These are phyloP conservation scores for Ceratocystis cubensis DNA, from an alignment of 2,329 filamentous ascomycete species.

Conservation along the genomic window DNA sequence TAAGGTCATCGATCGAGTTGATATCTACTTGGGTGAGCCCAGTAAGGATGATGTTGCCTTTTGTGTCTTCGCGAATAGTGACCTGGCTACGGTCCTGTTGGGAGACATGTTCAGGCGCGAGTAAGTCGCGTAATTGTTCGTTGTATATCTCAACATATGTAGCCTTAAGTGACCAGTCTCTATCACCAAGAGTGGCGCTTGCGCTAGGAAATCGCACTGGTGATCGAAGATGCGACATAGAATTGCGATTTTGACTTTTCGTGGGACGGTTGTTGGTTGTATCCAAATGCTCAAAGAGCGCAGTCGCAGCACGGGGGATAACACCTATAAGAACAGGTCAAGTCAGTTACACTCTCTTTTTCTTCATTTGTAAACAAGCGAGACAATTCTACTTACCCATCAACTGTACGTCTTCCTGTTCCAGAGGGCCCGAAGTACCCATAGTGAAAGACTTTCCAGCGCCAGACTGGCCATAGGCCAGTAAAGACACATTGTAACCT, in stretches of 20 bases:
- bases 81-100: conserved; percentile 60
- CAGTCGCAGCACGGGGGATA: conserved; percentile 78
- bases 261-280: conserved; percentile 39
- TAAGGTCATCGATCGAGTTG: conserved; percentile 80
- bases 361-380: neutral
- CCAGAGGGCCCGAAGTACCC: conserved; percentile 79
- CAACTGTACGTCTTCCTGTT: conserved; percentile 55
- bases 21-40: conserved; percentile 80
- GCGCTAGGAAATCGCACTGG: conserved; percentile 59
- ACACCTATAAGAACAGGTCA: conserved; percentile 48
- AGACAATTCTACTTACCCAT: conserved; percentile 54
- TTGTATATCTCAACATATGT: conserved; percentile 98
- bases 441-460: conserved; percentile 98
- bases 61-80: conserved; percentile 86
- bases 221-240: conserved; percentile 65
- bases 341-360: neutral
- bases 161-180: conserved; percentile 81
- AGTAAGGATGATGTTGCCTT: conserved; percentile 87
- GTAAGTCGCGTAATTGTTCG: conserved; percentile 80
- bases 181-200: conserved; percentile 45
- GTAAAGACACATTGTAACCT: conserved; percentile 94
- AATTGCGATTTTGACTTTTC: conserved; percentile 44
- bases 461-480: conserved; percentile 95
- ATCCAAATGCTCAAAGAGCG: conserved; percentile 79
- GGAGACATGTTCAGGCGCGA: conserved; percentile 63